Conservation (phyloP, 768 basidiomycete species). For the Leucocoprinus birnbaumii region DNA sequence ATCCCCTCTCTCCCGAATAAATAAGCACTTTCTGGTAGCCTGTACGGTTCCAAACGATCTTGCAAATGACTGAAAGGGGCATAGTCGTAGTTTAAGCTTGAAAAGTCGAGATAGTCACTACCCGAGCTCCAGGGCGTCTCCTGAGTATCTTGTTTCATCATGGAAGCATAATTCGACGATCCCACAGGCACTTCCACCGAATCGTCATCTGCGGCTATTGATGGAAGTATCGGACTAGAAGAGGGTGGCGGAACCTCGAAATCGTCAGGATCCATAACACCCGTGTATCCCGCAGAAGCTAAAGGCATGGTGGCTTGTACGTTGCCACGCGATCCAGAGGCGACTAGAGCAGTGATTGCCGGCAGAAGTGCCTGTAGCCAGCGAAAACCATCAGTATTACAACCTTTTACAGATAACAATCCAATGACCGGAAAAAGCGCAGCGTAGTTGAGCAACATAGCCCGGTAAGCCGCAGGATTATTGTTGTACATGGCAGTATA, state of each 20-base stretch:
- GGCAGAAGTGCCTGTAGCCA: slow-evolving; percentile 4
- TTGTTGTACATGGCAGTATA: not conserved
- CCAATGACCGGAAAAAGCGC: slow-evolving; percentile 10
- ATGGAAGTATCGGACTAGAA: not conserved
- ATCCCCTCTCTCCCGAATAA: slow-evolving; percentile 19
- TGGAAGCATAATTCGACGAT: not conserved
- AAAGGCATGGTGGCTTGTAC: too few relatives aligned
- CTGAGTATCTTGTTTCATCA: slow-evolving; percentile 2
- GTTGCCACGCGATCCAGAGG: not conserved
- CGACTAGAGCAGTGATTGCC: not conserved
- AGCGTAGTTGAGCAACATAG: slow-evolving; percentile 4
- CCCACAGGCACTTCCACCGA: not conserved
- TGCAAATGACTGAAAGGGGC: slow-evolving; percentile 25
- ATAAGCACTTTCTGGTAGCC: slow-evolving; percentile 17
- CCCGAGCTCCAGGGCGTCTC: slow-evolving; percentile 4
- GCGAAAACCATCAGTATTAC: not conserved
- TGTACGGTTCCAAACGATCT: slow-evolving; percentile 25
- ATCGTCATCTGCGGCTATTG: not conserved
- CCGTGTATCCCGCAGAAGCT: not conserved
- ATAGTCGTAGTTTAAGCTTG: slow-evolving; percentile 9
- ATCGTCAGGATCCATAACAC: not conserved
- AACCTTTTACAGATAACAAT: not conserved
- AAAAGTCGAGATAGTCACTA: slow-evolving; percentile 1
- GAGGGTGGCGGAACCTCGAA: not conserved
- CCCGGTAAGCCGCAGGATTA: not conserved